Evolutionary conservation across 495 filamentous ascomycete species (phyloP), one percentile per base, ranked within the genome.

Genomic region (Xylaria telfairii): DNA sequence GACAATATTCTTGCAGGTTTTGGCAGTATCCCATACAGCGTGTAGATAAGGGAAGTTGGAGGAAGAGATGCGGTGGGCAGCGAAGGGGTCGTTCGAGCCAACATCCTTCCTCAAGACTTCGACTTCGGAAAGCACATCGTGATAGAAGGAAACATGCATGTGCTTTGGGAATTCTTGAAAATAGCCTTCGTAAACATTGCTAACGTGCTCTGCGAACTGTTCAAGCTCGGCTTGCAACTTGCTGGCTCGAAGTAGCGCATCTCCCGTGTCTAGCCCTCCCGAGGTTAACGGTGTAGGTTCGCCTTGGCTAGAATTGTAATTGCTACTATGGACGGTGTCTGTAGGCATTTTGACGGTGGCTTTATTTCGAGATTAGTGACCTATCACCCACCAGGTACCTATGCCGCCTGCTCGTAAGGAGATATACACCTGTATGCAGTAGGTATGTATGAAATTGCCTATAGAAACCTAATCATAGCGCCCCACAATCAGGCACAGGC

Each of bases 11-110:
- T 71, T 68, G 4, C 73, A 75, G 41, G 61, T 67, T 32, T 77
- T 78, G 8, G 76, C 76, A 3, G 70, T 75, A 15, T 75, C 68
- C 76, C 76, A 78, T 5, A 78, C 62, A 21, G 76, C 71, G 37
- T 77, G 71, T 19, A 78, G 60, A 39, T 75, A 77, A 0, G 75
- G 70, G 0, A 78, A 41, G 44, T 78, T 78, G n/a, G 65, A 69
- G 28, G 75, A 78, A 7, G 73, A 71, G 0, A 67, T 67, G 41
- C 70, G 73, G 39, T 78, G 73, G 9, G 65, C 69, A 2, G 70
- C 65, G n/a, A 69, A 21, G 44, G 73, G 70, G 15, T 74, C 73
- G 5, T 67, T 19, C 21, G 71, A 74, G 17, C 61, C 61, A 15
- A 72, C 21, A n/a, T 73, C 71, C 39, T 39, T 75, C 9, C 71